Evolutionary conservation across 2,329 filamentous ascomycete genomes (phyloP), one percentile per base, ranked within the genome.

Genomic region (Aspergillus tamarii): DNA sequence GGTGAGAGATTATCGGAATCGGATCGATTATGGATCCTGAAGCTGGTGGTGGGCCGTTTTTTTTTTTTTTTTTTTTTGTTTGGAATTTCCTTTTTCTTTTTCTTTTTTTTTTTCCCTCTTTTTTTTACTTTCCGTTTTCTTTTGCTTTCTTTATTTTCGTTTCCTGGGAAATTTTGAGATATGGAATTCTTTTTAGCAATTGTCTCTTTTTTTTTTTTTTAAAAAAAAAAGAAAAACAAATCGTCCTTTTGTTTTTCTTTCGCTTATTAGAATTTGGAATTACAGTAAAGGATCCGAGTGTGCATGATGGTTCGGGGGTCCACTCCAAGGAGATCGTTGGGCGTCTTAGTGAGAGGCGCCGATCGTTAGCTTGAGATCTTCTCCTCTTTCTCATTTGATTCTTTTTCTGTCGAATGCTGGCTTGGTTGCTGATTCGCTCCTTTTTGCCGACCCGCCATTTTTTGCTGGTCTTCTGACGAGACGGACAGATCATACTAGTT

Each of bases 1-100:
- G 61, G 26, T 59, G 55, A 62, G 61, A 62, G 61, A 62, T 62
- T 56, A 34, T 60, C 32, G 36, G 26, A 60, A 23, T 46, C 50
- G n/a, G 21, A 48, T 55, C 52, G 32, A 55, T 41, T 46, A 34
- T 59, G 57, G 41, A 26, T 48, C 39, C 32, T 46, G 34, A 10
- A 32, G 19, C 16, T 46, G 28, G 30, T 19, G 50, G 52, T 39
- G 32, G 21, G n/a, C 30, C 30, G 34, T 36, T 11, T 36, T 21
- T 36, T 11, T 34, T 26, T n/a, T 10, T 11, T 16, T 36, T 12
- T 12, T 11, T 36, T 16, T 36, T 36, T 3, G n/a, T n/a, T n/a
- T n/a, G n/a, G n/a, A n/a, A n/a, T n/a, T n/a, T n/a, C n/a, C 12
- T 36, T 16, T 28, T 52, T 9, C 9, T 32, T 36, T 11, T 54